These are phyloP conservation scores for Phyllosticta citrichinensis DNA, from an alignment of 2,329 filamentous ascomycete genomes.

Conservation along the genomic window DNA sequence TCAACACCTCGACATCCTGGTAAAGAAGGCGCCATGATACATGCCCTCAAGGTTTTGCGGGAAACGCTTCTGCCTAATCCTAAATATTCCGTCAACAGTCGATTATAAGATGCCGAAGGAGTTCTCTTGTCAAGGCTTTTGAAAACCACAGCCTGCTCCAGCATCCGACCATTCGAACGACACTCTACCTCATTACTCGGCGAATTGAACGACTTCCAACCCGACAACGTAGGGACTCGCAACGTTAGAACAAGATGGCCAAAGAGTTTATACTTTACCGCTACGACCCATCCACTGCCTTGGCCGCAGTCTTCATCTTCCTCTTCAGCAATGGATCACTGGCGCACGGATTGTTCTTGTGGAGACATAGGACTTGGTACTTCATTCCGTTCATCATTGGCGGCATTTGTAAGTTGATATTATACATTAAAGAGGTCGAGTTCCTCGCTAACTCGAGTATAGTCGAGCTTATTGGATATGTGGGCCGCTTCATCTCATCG, in stretches of 20 bases:
- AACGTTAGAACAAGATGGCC: not conserved
- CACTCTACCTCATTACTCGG: not conserved
- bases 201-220: not conserved
- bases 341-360: conserved; percentile 30
- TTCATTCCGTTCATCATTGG: conserved; percentile 43
- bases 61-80: not conserved
- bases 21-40: not conserved
- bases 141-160: not conserved
- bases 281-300: conserved; percentile 21
- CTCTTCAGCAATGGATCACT: conserved; percentile 21
- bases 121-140: not conserved
- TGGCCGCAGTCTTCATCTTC: conserved; percentile 21
- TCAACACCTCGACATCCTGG: not conserved
- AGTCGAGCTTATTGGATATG: conserved; percentile 45
- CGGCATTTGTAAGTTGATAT: conserved; percentile 33
- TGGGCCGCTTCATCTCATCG: conserved; percentile 28
- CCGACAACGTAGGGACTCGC: not conserved
- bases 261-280: conserved; percentile 18
- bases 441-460: not conserved
- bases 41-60: not conserved
- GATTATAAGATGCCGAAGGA: not conserved
- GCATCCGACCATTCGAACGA: not conserved
- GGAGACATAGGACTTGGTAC: conserved; percentile 37
- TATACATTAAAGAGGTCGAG: not conserved
- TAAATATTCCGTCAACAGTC: not conserved